Evolutionary conservation across 768 basidiomycete genomes (phyloP), one percentile per base, ranked within the genome.

Genomic region (Boletus rufocinnamomeus): DNA sequence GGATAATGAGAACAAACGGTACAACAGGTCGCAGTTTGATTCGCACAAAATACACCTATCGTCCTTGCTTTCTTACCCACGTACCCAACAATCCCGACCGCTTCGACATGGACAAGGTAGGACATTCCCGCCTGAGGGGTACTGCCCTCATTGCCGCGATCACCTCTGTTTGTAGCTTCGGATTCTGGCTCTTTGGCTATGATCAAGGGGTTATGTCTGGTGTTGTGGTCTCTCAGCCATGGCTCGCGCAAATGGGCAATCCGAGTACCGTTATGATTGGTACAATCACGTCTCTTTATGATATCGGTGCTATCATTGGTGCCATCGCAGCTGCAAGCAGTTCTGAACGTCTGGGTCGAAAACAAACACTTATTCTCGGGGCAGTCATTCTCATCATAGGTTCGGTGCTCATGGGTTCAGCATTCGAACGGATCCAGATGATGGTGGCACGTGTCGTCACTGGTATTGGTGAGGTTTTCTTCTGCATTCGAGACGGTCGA

Each of bases 151-250:
- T 63, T n/a, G 55, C 61, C 19, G 54, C 43, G 10, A 62, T 62
- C 41, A 62, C 61, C 40, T 63, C 62, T 13, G 62, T 63, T 8
- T 63, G 62, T 46, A 63, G 61, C 23, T 19, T 63, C 6, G 61
- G 61, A 4, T 58, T 63, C 17, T 58, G 56, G 51, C 62, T 63
- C 43, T 63, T 63, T 54, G 61, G 61, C 10, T 63, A 63, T 41
- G 56, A 63, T 52, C 62, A 63, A 40, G 62, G 62, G 0, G 57
- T 63, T n/a, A 63, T 63, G 62, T 63, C 62, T 8, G 61, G 62
- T 11, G 45, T 63, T 14, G 52, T 63, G 7, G 1, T 63, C 21
- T 63, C 62, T 34, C 52, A 55, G 41, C 49, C 56, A 5, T 63
- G 62, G 62, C 52, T 63, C 34, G 30, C 23, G 17, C 52, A 63